These are phyloP conservation scores for Monilinia fructigena DNA, from an alignment of 2,329 filamentous ascomycete species.

Conservation along the genomic window DNA sequence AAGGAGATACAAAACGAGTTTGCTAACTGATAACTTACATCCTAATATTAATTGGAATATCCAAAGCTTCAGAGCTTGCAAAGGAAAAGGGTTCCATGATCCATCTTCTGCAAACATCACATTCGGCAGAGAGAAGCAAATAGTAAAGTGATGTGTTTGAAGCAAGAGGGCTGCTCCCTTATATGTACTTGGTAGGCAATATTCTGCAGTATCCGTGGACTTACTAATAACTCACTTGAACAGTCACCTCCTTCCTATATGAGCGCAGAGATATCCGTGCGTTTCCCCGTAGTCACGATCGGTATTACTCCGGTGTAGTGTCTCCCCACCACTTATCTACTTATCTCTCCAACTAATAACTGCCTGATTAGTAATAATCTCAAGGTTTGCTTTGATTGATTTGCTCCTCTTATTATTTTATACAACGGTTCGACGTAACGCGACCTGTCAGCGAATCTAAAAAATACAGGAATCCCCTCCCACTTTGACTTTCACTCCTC, in stretches of 20 bases:
- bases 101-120: slow-evolving; percentile 31
- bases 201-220: no score
- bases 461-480: not conserved
- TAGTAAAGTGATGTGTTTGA: not conserved
- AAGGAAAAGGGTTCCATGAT: slow-evolving; percentile 95
- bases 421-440: not conserved
- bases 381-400: no score
- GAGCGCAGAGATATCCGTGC: not conserved
- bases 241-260: no score
- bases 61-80: slow-evolving; percentile 80
- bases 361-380: not conserved
- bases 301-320: not conserved
- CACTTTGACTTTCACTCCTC: not conserved
- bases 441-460: not conserved
- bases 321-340: no score
- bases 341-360: no score
- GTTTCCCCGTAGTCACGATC: not conserved
- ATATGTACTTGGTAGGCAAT: not conserved
- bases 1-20: not conserved
- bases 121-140: not conserved
- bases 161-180: not conserved
- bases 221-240: no score
- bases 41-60: slow-evolving; percentile 67
- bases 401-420: no score
- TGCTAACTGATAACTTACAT: slow-evolving; percentile 47